Evolutionary conservation across 129 eudicot species (phyloP), one percentile per base, ranked within the genome.

Genomic region (Dittrichia graveolens): DNA sequence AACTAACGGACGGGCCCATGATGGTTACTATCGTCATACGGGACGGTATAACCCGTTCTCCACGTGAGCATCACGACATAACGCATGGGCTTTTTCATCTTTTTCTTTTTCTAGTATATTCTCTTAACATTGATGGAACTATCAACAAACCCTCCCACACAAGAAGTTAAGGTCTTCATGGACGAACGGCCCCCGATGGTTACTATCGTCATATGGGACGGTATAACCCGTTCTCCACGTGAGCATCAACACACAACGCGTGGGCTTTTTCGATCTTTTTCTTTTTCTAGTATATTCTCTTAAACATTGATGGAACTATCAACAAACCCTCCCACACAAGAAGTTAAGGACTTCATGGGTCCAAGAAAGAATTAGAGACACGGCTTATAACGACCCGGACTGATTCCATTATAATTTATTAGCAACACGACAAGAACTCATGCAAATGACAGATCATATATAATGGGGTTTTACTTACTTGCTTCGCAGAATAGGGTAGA

Each of bases 401-500:
- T 61, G 69, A 60, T 12, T 60, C 77, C 12, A 16, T 19, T 46
- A 35, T 40, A 16, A 73, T n/a, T 49, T 67, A 48, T 37, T 16
- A 55, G 37, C 50, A 69, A 63, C n/a, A 43, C 8, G 67, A 57
- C 66, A 5, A 58, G 31, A 13, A 7, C 0, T 55, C 3, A 52
- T 18, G 24, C 44, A 69, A 40, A 57, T 42, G 42, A 71, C 44
- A 48, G 34, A 54, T 70, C 31, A 40, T 57, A 19, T 71, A 13
- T 15, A 68, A 45, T n/a, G 35, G 6, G 7, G 66, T 8, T 41
- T 50, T 34, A 78, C 89, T 87, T 64, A 93, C 98, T 83, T 89
- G 83, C 82, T 72, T n/a, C 96, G 88, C 4, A 80, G 84, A 8
- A 89, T 85, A 56, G 98, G 98, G 75, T 93, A 93, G 83, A 89